Conservation (phyloP, 495 filamentous ascomycete genomes). For the Stereocaulon alpinum region DNA sequence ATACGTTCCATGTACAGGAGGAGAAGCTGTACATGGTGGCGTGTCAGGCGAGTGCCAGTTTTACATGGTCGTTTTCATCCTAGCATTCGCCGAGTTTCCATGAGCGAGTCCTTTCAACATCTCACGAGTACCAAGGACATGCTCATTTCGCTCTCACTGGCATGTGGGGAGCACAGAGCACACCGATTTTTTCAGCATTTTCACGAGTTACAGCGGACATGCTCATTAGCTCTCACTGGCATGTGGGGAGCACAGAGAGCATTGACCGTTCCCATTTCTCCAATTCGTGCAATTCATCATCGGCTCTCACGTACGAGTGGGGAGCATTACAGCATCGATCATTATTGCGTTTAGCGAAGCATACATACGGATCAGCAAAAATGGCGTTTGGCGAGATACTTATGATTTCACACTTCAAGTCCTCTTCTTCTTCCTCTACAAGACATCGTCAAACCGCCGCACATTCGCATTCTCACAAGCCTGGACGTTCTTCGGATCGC, state of each 20-base stretch:
- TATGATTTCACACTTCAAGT: background rate
- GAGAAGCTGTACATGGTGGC: too few species aligned
- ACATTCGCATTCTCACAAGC: background rate
- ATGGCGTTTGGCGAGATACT: background rate
- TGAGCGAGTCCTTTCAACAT: too few species aligned
- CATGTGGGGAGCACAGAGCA: background rate
- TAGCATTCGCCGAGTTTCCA: background rate
- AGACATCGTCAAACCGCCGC: background rate
- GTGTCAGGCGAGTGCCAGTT: background rate
- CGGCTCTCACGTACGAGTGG: too few species aligned
- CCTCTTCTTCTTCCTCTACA: background rate
- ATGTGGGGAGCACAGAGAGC: background rate
- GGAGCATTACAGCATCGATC: background rate
- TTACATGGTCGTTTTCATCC: background rate
- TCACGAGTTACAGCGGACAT: too few species aligned
- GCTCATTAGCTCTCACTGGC: too few species aligned
- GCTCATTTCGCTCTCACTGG: background rate
- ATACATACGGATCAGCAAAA: constrained; percentile 8
- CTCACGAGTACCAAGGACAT: background rate
- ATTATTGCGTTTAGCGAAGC: constrained; percentile 5
- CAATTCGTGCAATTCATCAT: too few species aligned
- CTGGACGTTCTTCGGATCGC: background rate
- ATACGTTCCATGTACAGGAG: background rate
- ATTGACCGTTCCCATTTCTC: too few species aligned
- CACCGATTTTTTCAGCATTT: too few species aligned